Evolutionary conservation across 331 rosid species (phyloP), one percentile per base, ranked within the genome.

Genomic region (Pyrus hybrid): DNA sequence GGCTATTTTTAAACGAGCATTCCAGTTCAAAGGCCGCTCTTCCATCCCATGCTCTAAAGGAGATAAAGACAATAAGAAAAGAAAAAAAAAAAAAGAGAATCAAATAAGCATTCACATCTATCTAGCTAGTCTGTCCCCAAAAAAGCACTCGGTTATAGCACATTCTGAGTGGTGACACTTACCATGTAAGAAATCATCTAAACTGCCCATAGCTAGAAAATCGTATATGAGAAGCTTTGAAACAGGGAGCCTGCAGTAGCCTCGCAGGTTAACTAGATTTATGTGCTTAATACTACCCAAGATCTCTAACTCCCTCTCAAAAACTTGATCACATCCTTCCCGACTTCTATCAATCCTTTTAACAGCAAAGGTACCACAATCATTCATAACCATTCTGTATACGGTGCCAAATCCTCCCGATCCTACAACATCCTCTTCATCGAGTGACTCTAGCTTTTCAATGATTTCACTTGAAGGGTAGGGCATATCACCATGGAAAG

Each of bases 131-230:
- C 57, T 17, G 20, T 16, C 35, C 21, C 32, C 20, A 26, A 25
- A 62, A 26, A 13, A n/a, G 35, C 67, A 26, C 1, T 62, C 35
- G 14, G n/a, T 64, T 64, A 5, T 17, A 30, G 45, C 43, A 64
- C 68, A 64, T 17, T 64, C 16, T 30, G 14, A 30, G 22, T 0
- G 13, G 23, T 17, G 45, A 18, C 7, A 14, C 75, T 69, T 88
- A 95, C 99, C 99, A 25, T 95, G 97, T 89, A 95, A 89, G 81
- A 87, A 85, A 82, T 80, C 88, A 37, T 95, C 99, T 78, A 95
- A 84, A 84, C 99, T 95, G 33, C 99, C 99, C 78, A 77, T 76
- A 20, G 91, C 87, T 75, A 95, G 35, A 84, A 82, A 92, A 68
- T 92, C 97, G 67, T 89, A 91, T 81, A 95, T 95, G 58, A 95